Conservation (phyloP, 2,329 filamentous ascomycete species). For the Arthrobotrys megalospora region DNA sequence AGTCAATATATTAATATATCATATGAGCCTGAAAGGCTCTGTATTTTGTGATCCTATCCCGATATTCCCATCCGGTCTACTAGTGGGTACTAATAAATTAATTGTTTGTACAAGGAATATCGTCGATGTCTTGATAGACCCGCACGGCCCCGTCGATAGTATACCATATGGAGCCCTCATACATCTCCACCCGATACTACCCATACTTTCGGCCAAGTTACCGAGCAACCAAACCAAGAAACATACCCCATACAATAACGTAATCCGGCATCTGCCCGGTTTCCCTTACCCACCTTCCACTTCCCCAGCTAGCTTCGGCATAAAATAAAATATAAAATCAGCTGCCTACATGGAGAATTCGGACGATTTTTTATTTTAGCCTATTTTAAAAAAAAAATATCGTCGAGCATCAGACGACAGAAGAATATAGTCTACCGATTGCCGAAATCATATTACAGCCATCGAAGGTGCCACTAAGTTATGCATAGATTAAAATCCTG, state of each 20-base stretch:
- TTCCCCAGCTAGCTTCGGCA: background rate
- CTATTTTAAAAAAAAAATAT: slow-evolving; percentile 16
- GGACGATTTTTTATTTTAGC: slow-evolving; percentile 15
- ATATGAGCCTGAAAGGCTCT: slow-evolving; percentile 28
- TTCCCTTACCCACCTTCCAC: background rate
- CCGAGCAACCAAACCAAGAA: slow-evolving; percentile 3
- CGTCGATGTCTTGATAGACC: background rate
- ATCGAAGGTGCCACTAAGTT: background rate
- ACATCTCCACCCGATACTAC: background rate
- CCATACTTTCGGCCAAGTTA: slow-evolving; percentile 21
- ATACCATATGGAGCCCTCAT: background rate
- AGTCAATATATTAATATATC: background rate
- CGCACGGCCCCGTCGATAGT: background rate
- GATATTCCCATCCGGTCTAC: background rate
- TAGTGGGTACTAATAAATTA: slow-evolving; percentile 6
- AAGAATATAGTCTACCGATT: slow-evolving; percentile 3
- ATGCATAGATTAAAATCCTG: background rate
- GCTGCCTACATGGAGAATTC: background rate
- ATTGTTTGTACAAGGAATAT: slow-evolving; percentile 8
- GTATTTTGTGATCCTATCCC: background rate
- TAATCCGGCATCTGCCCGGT: background rate
- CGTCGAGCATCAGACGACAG: slow-evolving; percentile 5
- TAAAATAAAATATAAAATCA: too few relatives aligned
- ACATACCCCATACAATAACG: background rate
- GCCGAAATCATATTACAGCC: background rate